Conservation (phyloP, 331 rosid genomes). For the Pyracantha coccinea region DNA sequence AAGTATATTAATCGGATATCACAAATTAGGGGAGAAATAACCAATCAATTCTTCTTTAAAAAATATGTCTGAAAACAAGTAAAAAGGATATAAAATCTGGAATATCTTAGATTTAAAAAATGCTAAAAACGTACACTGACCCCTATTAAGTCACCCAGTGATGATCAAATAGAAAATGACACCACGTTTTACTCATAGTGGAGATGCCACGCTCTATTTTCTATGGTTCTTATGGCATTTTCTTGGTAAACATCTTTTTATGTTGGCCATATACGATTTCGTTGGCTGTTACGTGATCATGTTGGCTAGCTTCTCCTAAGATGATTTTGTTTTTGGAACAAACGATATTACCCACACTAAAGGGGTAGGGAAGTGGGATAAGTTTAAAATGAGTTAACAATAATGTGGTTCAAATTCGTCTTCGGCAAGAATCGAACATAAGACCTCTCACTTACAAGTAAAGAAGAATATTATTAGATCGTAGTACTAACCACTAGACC, state of each 20-base stretch:
- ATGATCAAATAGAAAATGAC: slow-evolving; percentile 10
- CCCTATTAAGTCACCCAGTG: not conserved
- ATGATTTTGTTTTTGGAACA: not conserved
- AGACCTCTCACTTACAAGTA: no score
- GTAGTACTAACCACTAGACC: no score
- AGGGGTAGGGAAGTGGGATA: no score
- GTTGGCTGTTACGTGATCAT: not conserved
- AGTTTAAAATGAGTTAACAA: no score
- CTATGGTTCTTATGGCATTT: not conserved
- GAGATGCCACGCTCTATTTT: slow-evolving; percentile 21
- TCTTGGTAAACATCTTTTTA: slow-evolving; percentile 1
- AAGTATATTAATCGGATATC: not conserved
- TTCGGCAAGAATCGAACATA: no score
- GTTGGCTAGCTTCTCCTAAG: not conserved
- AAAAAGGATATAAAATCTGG: not conserved
- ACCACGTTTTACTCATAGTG: slow-evolving; percentile 17
- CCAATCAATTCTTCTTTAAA: not conserved
- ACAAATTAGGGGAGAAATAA: not conserved
- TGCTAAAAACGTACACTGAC: not conserved
- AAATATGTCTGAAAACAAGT: not conserved
- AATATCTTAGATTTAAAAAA: not conserved
- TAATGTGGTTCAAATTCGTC: no score
- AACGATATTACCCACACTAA: no score
- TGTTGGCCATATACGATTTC: not conserved
- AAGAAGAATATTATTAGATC: no score